phyloP scores from a whole-genome alignment of 208 protist species.

The Leptomonas pyrrhocoris region DNA sequence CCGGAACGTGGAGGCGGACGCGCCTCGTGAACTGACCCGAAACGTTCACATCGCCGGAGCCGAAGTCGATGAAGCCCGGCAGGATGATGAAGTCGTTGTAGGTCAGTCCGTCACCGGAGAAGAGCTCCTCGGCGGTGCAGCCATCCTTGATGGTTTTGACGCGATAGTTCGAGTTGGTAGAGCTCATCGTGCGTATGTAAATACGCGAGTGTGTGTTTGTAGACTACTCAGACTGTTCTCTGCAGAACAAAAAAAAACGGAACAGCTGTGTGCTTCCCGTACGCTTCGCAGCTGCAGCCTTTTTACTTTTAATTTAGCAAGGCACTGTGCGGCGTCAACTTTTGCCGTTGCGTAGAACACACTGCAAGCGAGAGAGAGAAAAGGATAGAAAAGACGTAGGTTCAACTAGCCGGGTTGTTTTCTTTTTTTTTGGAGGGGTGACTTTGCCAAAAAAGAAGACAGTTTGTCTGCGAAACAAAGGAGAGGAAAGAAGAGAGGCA shows the following conservation, averaged over 20 bases:
- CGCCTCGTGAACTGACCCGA: slow-evolving; percentile 88
- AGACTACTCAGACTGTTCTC: not conserved
- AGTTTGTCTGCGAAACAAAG: no score
- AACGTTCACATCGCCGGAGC: slow-evolving; percentile 83
- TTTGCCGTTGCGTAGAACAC: not conserved
- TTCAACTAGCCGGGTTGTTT: no score
- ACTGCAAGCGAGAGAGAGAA: not conserved
- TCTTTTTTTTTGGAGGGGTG: no score
- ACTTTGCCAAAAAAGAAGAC: no score
- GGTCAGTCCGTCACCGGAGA: slow-evolving; percentile 84
- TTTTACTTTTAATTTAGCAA: not conserved
- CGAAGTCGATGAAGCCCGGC: slow-evolving; percentile 95
- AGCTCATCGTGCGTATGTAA: slow-evolving; percentile 21
- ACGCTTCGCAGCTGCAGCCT: not conserved
- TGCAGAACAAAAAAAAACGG: slow-evolving; percentile 11
- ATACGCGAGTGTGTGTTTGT: not conserved
- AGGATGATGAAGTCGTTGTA: slow-evolving; percentile 96
- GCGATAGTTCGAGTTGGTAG: slow-evolving; percentile 57
- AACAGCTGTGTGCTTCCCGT: not conserved
- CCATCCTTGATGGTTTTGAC: slow-evolving; percentile 87
- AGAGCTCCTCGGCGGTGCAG: slow-evolving; percentile 84
- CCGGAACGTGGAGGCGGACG: slow-evolving; percentile 92
- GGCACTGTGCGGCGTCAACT: not conserved
- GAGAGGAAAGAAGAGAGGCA: no score
- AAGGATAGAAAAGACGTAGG: no score